These are phyloP conservation scores for Entoloma clypeatum DNA, from an alignment of 1,284 basidiomycete genomes.

Conservation along the genomic window DNA sequence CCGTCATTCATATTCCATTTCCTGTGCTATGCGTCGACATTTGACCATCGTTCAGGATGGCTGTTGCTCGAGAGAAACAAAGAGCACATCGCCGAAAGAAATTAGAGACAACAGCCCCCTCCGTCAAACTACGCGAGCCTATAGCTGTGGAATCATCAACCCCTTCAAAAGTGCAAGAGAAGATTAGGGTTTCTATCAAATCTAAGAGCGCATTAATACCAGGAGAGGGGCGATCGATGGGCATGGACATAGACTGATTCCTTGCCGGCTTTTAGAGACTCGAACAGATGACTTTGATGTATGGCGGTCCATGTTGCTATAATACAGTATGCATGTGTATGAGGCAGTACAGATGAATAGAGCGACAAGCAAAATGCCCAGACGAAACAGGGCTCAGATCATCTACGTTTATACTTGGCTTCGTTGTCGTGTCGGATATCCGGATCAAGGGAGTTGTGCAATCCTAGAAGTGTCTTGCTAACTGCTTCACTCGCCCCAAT, in stretches of 20 bases:
- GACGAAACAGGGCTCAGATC: constrained; percentile 17
- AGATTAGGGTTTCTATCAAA: constrained; percentile 75
- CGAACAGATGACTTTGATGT: no score
- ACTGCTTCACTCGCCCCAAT: constrained; percentile 96
- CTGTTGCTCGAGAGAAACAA: constrained; percentile 68
- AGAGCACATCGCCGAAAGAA: constrained; percentile 65
- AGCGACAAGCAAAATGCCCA: no score
- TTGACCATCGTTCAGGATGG: constrained; percentile 61
- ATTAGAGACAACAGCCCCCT: constrained; percentile 51
- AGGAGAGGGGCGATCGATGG: constrained; percentile 76
- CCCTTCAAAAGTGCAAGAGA: constrained; percentile 60
- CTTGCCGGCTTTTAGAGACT: neutral
- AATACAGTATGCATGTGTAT: constrained; percentile 8
- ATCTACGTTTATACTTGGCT: constrained; percentile 84
- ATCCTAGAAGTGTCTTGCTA: constrained; percentile 89
- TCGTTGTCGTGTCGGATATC: constrained; percentile 75
- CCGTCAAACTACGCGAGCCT: constrained; percentile 74
- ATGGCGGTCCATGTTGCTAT: no score
- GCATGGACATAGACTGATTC: constrained; percentile 72
- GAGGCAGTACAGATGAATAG: no score
- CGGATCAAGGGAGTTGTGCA: constrained; percentile 88
- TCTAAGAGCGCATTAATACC: constrained; percentile 69
- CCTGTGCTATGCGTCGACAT: constrained; percentile 1
- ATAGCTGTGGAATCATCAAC: constrained; percentile 42
- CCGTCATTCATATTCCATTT: constrained; percentile 20